Conservation (phyloP, 2,329 filamentous ascomycete species). For the Biscogniauxia marginata region DNA sequence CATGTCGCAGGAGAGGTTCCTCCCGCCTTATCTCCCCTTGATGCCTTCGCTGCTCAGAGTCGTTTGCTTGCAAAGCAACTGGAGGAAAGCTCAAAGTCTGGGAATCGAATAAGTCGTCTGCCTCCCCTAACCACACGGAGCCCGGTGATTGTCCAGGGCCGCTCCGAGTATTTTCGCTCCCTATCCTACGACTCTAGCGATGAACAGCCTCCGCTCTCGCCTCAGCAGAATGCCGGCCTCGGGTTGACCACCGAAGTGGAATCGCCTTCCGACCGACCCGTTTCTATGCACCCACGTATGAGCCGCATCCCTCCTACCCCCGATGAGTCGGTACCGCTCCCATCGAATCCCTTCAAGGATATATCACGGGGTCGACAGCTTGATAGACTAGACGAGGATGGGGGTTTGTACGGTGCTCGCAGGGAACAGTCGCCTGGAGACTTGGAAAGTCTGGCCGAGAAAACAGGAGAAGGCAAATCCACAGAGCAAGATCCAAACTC, state of each 20-base stretch:
- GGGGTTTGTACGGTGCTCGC: constrained; percentile 51
- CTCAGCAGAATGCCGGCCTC: constrained; percentile 40
- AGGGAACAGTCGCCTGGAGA: constrained; percentile 58
- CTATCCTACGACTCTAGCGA: constrained; percentile 62
- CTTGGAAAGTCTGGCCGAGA: constrained; percentile 38
- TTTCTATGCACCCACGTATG: constrained; percentile 74
- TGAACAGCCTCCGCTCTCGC: constrained; percentile 41
- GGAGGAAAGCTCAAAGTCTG: constrained; percentile 72
- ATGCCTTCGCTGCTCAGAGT: constrained; percentile 92
- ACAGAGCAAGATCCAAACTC: constrained; percentile 34
- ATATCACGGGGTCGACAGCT: constrained; percentile 41
- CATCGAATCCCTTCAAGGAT: constrained; percentile 41
- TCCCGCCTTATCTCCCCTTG: constrained; percentile 87
- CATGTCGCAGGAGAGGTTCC: constrained; percentile 79
- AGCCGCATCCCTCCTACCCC: constrained; percentile 59
- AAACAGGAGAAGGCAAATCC: constrained; percentile 6
- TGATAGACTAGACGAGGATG: constrained; percentile 39
- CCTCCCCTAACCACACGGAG: constrained; percentile 81
- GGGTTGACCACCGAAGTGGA: constrained; percentile 57
- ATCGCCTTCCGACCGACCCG: constrained; percentile 56
- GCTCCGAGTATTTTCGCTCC: constrained; percentile 79
- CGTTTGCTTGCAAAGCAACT: constrained; percentile 84
- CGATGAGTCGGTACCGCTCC: constrained; percentile 46
- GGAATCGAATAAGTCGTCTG: constrained; percentile 78
- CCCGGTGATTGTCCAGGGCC: constrained; percentile 70